These are phyloP conservation scores for Rhizopogon vinicolor DNA, from an alignment of 768 basidiomycete species.

Conservation along the genomic window DNA sequence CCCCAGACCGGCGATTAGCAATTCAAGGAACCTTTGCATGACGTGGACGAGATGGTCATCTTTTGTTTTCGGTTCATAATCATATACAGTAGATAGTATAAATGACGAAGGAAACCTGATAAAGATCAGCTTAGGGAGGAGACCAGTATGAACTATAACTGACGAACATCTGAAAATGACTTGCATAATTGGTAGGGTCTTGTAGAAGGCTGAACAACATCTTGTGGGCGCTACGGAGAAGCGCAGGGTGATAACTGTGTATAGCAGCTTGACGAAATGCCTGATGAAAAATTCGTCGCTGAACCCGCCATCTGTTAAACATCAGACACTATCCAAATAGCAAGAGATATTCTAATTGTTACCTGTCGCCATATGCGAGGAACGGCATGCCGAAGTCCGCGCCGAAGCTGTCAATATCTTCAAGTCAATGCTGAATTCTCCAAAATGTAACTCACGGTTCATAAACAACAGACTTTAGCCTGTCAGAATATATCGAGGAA, in stretches of 20 bases:
- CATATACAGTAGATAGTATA: not conserved
- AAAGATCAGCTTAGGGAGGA: not conserved
- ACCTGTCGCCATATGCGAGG: constrained; percentile 11
- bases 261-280: too few species aligned
- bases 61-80: not conserved
- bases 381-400: constrained; percentile 6
- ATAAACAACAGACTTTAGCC: not conserved
- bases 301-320: too few species aligned
- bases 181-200: too few species aligned
- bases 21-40: not conserved
- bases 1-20: too few species aligned
- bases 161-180: too few species aligned
- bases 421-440: not conserved
- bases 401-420: constrained; percentile 4
- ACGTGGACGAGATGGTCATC: not conserved
- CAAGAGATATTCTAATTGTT: too few species aligned
- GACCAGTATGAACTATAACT: too few species aligned
- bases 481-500: constrained; percentile 9
- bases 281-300: too few species aligned
- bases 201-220: too few species aligned
- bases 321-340: too few species aligned
- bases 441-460: constrained; percentile 1
- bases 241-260: too few species aligned
- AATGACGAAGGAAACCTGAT: not conserved
- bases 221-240: too few species aligned